These are phyloP conservation scores for Globisporangium carolinianum DNA, from an alignment of 352 stramenopile genomes.

Conservation along the genomic window DNA sequence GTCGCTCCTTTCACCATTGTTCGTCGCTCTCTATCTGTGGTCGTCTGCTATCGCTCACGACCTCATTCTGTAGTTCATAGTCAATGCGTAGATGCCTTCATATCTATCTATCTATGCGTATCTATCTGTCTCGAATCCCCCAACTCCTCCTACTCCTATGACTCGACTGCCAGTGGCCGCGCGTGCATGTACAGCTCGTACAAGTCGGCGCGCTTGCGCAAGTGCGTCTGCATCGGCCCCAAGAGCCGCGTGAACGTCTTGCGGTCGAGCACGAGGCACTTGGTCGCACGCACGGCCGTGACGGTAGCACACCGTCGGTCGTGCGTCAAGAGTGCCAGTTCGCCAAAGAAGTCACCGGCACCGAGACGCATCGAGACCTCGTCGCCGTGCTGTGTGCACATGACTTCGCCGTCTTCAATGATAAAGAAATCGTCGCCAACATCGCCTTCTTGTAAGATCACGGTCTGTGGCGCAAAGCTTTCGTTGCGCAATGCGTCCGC, in stretches of 20 bases:
- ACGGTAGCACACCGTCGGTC: slow-evolving; percentile 87
- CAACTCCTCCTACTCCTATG: too few relatives aligned
- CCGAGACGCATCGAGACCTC: slow-evolving; percentile 56
- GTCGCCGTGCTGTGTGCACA: slow-evolving; percentile 45
- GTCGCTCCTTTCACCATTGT: too few relatives aligned
- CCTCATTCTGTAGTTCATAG: too few relatives aligned
- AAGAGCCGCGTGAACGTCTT: slow-evolving; percentile 87
- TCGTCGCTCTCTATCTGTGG: too few relatives aligned
- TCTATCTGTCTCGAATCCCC: too few relatives aligned
- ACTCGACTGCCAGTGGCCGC: too few relatives aligned
- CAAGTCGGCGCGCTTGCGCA: slow-evolving; percentile 55
- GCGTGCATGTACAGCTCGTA: slow-evolving; percentile 68
- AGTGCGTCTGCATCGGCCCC: slow-evolving; percentile 85
- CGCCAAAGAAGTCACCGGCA: slow-evolving; percentile 59
- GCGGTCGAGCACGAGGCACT: slow-evolving; percentile 84
- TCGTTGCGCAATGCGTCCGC: slow-evolving; percentile 56
- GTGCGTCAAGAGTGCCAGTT: slow-evolving; percentile 86
- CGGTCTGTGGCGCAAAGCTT: slow-evolving; percentile 33
- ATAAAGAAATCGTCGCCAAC: slow-evolving; percentile 80
- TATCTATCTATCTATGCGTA: too few relatives aligned
- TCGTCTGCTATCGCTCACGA: too few relatives aligned
- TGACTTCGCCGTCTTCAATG: slow-evolving; percentile 62
- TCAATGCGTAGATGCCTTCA: too few relatives aligned
- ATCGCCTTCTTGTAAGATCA: slow-evolving; percentile 46
- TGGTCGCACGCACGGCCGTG: slow-evolving; percentile 67